These are phyloP conservation scores for Nidularia pulvinata DNA, from an alignment of 768 basidiomycete species.

Conservation along the genomic window DNA sequence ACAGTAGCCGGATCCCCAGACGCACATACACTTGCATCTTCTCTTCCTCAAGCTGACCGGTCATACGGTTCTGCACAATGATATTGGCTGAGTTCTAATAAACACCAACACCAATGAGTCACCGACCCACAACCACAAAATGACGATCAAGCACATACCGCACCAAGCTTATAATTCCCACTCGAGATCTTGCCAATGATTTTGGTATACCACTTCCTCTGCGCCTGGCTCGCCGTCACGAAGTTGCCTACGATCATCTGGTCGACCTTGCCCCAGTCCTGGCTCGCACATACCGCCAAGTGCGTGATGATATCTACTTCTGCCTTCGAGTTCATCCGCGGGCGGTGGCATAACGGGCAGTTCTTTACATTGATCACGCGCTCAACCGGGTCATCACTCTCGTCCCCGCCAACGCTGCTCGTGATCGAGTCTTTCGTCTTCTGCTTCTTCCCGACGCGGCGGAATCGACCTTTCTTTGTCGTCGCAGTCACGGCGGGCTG, in stretches of 20 bases:
- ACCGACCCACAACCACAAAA: not conserved
- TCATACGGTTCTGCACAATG: conserved; percentile 92
- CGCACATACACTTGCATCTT: conserved; percentile 97
- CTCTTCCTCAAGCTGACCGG: conserved; percentile 94
- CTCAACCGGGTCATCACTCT: conserved; percentile 51
- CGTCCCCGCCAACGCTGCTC: not conserved
- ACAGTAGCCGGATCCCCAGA: conserved; percentile 89
- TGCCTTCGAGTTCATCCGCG: conserved; percentile 80
- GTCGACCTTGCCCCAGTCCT: conserved; percentile 91
- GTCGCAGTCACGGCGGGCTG: conserved; percentile 1
- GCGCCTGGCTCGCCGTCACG: conserved; percentile 92
- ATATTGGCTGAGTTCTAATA: conserved; percentile 94
- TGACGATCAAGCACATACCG: conserved; percentile 36
- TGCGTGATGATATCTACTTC: conserved; percentile 97
- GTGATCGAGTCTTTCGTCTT: conserved; percentile 5
- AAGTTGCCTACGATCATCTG: conserved; percentile 92
- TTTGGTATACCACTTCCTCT: conserved; percentile 97
- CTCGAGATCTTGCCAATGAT: conserved; percentile 83
- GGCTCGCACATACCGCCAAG: conserved; percentile 92
- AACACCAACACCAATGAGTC: not conserved
- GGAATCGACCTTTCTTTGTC: conserved; percentile 11
- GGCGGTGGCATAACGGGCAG: conserved; percentile 93
- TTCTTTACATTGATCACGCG: conserved; percentile 94
- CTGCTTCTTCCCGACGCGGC: not conserved
- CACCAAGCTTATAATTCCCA: conserved; percentile 89